Evolutionary conservation across 2,329 filamentous ascomycete genomes (phyloP).

Genomic region (Fusarium staphyleae): DNA sequence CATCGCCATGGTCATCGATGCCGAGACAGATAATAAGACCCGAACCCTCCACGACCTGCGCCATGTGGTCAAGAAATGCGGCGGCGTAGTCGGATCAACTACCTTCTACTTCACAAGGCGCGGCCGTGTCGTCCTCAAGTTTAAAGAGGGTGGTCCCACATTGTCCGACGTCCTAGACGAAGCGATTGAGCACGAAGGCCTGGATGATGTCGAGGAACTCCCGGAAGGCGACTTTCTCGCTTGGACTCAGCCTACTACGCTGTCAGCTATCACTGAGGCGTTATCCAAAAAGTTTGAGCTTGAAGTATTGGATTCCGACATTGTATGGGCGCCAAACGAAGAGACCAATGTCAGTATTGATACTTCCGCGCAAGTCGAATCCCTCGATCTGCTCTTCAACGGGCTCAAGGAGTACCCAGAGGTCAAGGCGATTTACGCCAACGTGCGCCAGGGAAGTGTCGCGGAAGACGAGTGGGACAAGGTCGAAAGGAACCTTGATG

Average conservation of each 20-base stretch:
- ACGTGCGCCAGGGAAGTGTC: constrained; percentile 61
- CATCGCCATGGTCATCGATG: constrained; percentile 82
- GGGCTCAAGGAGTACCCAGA: constrained; percentile 71
- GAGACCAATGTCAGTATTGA: constrained; percentile 75
- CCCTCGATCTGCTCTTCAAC: constrained; percentile 66
- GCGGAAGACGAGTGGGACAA: constrained; percentile 62
- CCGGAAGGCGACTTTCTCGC: constrained; percentile 75
- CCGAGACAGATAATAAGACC: constrained; percentile 82
- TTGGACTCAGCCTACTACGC: constrained; percentile 48
- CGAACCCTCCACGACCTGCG: constrained; percentile 78
- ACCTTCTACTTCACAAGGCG: constrained; percentile 85
- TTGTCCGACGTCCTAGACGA: constrained; percentile 81
- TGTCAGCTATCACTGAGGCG: constrained; percentile 48
- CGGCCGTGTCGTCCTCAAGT: constrained; percentile 75
- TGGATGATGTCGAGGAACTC: constrained; percentile 73
- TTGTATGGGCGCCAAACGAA: constrained; percentile 84
- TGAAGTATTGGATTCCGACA: constrained; percentile 76
- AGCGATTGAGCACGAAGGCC: constrained; percentile 80
- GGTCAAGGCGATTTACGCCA: constrained; percentile 82
- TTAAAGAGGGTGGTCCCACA: constrained; percentile 54
- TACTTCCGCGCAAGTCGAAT: constrained; percentile 60
- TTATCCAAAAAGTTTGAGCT: constrained; percentile 70
- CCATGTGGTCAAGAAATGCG: constrained; percentile 71
- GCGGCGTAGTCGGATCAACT: constrained; percentile 75
- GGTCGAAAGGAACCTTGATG: constrained; percentile 61